Conservation (phyloP, 2,329 filamentous ascomycete genomes). For the Aspergillus nomiae region DNA sequence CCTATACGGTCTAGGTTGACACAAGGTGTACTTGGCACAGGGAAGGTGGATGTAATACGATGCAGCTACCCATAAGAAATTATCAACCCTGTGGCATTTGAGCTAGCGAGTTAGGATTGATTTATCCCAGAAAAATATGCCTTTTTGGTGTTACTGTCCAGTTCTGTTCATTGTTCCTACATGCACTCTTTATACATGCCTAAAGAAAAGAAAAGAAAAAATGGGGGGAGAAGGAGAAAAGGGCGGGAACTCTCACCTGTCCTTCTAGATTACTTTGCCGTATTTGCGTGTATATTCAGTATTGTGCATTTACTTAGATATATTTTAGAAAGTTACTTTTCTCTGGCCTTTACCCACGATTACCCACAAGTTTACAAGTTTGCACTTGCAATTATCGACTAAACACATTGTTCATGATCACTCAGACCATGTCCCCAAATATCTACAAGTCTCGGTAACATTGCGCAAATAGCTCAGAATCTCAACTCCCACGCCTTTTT, state of each 20-base stretch:
- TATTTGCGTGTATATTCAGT: not conserved
- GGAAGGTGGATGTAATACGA: slow-evolving; percentile 26
- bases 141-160: slow-evolving; percentile 18
- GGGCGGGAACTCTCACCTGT: not conserved
- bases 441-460: slow-evolving; percentile 42
- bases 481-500: slow-evolving; percentile 30
- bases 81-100: slow-evolving; percentile 20
- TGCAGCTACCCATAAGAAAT: slow-evolving; percentile 15
- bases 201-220: not conserved
- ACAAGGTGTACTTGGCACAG: slow-evolving; percentile 31
- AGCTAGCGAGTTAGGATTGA: slow-evolving; percentile 22
- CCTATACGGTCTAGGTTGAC: slow-evolving; percentile 28
- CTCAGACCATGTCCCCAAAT: slow-evolving; percentile 46
- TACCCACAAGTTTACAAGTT: not conserved
- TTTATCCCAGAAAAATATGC: slow-evolving; percentile 14
- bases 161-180: slow-evolving; percentile 11
- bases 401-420: slow-evolving; percentile 19
- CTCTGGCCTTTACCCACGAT: not conserved
- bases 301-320: not conserved
- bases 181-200: not conserved
- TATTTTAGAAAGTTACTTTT: not conserved
- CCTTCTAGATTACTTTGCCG: not conserved
- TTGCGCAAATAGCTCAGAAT: slow-evolving; percentile 36
- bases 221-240: not conserved
- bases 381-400: not conserved